These are phyloP conservation scores for Didymella sp. DNA, from an alignment of 2,329 filamentous ascomycete genomes.

Conservation along the genomic window DNA sequence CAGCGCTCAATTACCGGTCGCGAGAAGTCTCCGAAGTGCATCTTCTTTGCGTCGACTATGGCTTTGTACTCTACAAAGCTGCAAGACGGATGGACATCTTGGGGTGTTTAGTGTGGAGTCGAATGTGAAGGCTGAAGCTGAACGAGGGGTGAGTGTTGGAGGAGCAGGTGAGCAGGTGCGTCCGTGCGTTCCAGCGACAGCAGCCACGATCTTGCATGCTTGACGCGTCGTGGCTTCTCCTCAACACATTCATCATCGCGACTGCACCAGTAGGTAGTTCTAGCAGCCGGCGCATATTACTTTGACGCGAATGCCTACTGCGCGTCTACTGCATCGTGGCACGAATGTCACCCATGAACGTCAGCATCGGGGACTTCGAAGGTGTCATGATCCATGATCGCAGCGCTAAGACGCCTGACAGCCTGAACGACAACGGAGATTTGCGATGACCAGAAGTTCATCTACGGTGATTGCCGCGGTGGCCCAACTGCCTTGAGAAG, in stretches of 20 bases:
- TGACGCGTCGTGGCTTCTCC: neutral
- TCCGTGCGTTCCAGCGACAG: conserved; percentile 3
- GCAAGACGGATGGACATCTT: neutral
- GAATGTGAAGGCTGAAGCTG: neutral
- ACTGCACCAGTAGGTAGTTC: neutral
- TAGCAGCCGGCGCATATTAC: neutral
- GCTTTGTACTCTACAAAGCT: neutral
- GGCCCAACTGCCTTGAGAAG: conserved; percentile 16
- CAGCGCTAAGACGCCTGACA: conserved; percentile 13
- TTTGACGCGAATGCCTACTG: neutral
- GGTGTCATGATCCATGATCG: neutral
- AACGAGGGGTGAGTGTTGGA: neutral
- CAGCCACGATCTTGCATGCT: conserved; percentile 1
- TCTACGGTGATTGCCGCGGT: conserved; percentile 11
- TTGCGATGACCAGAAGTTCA: conserved; percentile 1
- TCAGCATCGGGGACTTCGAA: neutral
- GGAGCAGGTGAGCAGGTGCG: no score
- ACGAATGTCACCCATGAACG: neutral
- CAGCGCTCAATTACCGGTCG: conserved; percentile 8
- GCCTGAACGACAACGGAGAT: conserved; percentile 15
- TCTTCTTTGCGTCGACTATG: neutral
- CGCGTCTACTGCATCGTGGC: neutral
- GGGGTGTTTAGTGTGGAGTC: neutral
- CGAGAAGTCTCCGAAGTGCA: neutral
- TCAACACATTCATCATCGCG: neutral